Base-by-base conservation (phyloP, 2,329 filamentous ascomycete genomes). In the Ceratocystis huliohia region DNA sequence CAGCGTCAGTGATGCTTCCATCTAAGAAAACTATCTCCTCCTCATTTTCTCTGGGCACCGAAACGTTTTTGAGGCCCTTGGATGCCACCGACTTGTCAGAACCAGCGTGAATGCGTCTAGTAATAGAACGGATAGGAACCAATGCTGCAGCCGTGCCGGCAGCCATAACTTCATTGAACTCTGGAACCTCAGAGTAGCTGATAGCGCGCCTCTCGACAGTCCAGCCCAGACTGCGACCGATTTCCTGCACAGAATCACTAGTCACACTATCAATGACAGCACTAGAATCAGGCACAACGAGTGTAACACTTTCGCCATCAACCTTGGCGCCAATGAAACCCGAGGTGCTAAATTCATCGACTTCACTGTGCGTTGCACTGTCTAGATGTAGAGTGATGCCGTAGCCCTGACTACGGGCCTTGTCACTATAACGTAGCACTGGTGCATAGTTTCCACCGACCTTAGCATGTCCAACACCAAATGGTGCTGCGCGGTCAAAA, bases 381-480 rank as follows among this genome's bases (percentile, higher is more conserved):
- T 97, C 94, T 65, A 97, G 79, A 75, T 97, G 93, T 72, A 97
- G 80, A 1, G 93, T 97, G 73, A 97, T 97, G n/a, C 90, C 92
- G 73, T 84, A 97, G 41, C 93, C 93, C 68, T 90, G 83, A 20
- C 80, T 78, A 67, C 87, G 80, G 0, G 94, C 93, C 73, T 83
- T 87, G 72, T 96, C 91, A 73, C 89, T 95, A 82, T 90, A 91
- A 66, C 88, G 82, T 72, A 97, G 77, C 4, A 97, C 93, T 2
- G 93, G 93, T 8, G 92, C 93, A 74, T 97, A 97, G 78, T 97
- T 97, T 15, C 93, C 94, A 30, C 94, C 93, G 2, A 97, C 83
- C 78, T 97, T 97, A n/a, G 91, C 93, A 69, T 85, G 87, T 0
- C 93, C 93, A 0, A 89, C 95, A 0, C 93, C 93, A 72, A 91